Base-by-base conservation (phyloP, 2,329 filamentous ascomycete genomes). In the Cercospora sp. region DNA sequence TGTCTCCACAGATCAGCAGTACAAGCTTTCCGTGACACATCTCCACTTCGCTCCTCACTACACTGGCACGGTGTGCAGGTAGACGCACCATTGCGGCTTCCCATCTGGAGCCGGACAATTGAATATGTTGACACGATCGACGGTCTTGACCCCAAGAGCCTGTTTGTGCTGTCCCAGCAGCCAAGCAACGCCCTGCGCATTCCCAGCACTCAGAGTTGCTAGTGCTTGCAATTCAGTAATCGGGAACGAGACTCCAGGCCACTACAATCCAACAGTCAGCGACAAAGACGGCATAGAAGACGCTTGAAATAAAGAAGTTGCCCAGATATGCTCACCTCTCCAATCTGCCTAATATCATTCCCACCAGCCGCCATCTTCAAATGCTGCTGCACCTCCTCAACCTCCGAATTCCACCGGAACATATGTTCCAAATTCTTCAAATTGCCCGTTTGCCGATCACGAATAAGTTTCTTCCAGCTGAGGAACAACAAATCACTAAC, bases 111-210 rank as follows among this genome's bases (percentile, higher is more conserved):
- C 67, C 6, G 67, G 60, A 39, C 64, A 69, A 64, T 63, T 64
- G 60, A 69, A 69, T 6, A 69, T 65, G 13, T 63, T 36, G n/a
- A 69, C 63, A 8, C 55, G 64, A 60, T 66, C 67, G 12, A 69
- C 55, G 1, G 55, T 60, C 67, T 63, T 63, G 5, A 59, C 18
- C 3, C 67, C 67, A n/a, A 69, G 20, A 20, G 45, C 48, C 5
- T 33, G 13, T 28, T 69, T 66, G 55, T 69, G 67, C 31, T 66
- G 60, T 13, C 59, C 64, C 6, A 69, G 26, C 5, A 69, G 57
- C 64, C 64, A 69, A 48, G 57, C 64, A 10, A 67, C 64, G 0
- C 67, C 67, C n/a, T 62, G 60, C 10, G 55, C 48, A 31, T 69
- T 69, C 1, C 64, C 64, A 8, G 57, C 33, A 28, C 55, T 63